Evolutionary conservation across 495 filamentous ascomycete species (phyloP).

Genomic region (Aspergillus cavernicola): DNA sequence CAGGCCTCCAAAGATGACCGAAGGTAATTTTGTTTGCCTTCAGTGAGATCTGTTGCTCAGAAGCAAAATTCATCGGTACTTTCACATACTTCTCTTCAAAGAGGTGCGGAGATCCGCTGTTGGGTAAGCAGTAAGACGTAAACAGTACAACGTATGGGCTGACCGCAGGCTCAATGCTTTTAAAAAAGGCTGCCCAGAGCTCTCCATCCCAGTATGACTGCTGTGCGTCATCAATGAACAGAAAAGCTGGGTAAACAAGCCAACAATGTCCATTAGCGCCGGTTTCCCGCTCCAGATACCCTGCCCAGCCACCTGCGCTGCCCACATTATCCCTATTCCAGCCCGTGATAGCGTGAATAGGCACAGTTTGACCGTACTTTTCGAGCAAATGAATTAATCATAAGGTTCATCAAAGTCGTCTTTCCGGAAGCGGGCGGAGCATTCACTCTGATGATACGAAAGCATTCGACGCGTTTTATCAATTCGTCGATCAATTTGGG

Average conservation of each 20-base stretch:
- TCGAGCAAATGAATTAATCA: neutral
- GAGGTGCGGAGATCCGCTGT: neutral
- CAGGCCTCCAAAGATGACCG: neutral
- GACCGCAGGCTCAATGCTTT: neutral
- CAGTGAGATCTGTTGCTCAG: neutral
- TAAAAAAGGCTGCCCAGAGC: neutral
- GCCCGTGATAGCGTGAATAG: neutral
- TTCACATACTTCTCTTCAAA: neutral
- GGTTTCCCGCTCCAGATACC: neutral
- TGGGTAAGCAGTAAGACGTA: neutral
- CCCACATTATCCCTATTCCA: neutral
- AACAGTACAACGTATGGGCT: neutral
- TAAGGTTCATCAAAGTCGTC: neutral
- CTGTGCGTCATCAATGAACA: neutral
- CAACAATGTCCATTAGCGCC: neutral
- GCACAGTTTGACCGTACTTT: neutral
- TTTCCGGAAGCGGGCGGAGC: neutral
- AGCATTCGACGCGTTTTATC: neutral
- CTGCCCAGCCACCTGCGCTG: neutral
- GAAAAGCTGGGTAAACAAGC: neutral
- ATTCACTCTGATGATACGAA: neutral
- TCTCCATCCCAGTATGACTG: neutral
- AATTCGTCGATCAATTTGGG: neutral
- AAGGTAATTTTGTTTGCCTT: too few species aligned
- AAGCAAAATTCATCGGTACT: neutral